Conservation (phyloP, 2,329 filamentous ascomycete species). For the Ilyonectria sp. region DNA sequence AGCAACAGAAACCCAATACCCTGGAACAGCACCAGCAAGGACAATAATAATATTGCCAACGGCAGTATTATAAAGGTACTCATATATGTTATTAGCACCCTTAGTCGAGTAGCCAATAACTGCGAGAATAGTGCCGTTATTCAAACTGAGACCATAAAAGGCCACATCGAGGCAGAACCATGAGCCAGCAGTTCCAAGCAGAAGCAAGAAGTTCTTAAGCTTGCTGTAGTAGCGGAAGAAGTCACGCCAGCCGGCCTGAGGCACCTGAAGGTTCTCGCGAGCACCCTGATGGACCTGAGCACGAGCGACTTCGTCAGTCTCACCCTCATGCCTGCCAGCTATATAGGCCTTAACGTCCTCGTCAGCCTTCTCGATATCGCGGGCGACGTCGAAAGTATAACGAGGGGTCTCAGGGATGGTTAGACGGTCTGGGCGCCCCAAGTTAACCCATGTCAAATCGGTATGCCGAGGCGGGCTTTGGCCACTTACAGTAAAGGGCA, state of each 20-base stretch:
- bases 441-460: constrained; percentile 1
- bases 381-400: constrained; percentile 87
- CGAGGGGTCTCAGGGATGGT: constrained; percentile 91
- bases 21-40: constrained; percentile 83
- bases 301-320: constrained; percentile 77
- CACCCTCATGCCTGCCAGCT: constrained; percentile 72
- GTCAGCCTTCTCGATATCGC: constrained; percentile 81
- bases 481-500: constrained; percentile 77
- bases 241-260: constrained; percentile 80
- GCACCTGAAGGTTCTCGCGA: constrained; percentile 71
- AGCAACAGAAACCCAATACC: constrained; percentile 86
- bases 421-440: constrained; percentile 64
- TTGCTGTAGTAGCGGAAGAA: constrained; percentile 80
- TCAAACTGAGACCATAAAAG: constrained; percentile 80
- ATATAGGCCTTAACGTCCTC: constrained; percentile 84
- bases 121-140: constrained; percentile 80
- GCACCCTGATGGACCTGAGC: constrained; percentile 69
- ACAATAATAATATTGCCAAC: constrained; percentile 86
- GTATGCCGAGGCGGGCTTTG: neutral
- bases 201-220: constrained; percentile 79
- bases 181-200: constrained; percentile 85
- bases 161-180: constrained; percentile 82
- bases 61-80: constrained; percentile 80
- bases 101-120: constrained; percentile 78
- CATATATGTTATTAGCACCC: constrained; percentile 70